Evolutionary conservation across 441 rosid genomes (phyloP).

Genomic region (Rhodomyrtus psidioides): DNA sequence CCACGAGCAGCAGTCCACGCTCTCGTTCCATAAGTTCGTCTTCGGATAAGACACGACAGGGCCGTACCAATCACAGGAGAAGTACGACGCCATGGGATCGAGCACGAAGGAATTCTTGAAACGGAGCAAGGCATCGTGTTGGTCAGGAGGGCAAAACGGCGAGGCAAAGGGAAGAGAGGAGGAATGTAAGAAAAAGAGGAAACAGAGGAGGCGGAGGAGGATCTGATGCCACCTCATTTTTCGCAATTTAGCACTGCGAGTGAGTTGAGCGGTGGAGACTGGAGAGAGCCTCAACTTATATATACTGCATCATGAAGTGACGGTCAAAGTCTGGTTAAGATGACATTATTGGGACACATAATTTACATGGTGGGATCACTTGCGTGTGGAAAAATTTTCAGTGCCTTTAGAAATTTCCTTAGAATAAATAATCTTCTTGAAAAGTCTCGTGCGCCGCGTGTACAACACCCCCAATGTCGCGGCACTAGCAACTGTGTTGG

Average conservation of each 20-base stretch:
- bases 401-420: neutral
- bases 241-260: neutral
- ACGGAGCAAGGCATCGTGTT: neutral
- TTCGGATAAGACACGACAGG: neutral
- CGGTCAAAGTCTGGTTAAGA: too few species aligned
- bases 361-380: neutral
- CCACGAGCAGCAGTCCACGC: too few species aligned
- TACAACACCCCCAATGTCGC: neutral
- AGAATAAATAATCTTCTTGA: neutral
- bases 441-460: neutral
- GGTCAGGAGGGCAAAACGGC: neutral
- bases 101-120: neutral
- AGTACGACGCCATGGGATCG: neutral
- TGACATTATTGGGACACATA: neutral
- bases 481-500: neutral
- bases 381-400: neutral
- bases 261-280: neutral
- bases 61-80: neutral
- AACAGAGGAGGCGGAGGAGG: neutral
- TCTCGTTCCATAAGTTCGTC: too few species aligned
- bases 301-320: neutral
- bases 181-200: neutral
- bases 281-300: too few species aligned
- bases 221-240: neutral
- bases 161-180: neutral